Conservation (phyloP, 805 yeast genomes). For the Wickerhamiella musiphila region DNA sequence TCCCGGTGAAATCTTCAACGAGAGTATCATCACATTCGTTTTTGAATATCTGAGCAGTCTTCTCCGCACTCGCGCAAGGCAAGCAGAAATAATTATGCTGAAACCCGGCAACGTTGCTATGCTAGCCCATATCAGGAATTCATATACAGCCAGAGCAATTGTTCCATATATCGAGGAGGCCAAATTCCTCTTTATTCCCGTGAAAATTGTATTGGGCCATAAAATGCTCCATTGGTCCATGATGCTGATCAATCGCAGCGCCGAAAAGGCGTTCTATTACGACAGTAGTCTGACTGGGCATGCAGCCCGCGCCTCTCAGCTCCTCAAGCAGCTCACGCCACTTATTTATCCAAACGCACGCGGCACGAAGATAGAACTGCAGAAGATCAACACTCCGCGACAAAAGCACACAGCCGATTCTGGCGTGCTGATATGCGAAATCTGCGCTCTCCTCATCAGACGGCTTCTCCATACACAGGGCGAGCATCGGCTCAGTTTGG, state of each 20-base stretch:
- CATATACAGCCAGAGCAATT: no score
- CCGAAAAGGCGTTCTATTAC: conserved; percentile 3
- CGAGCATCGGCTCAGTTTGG: conserved; percentile 17
- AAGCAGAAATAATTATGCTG: neutral
- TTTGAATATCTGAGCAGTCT: conserved; percentile 36
- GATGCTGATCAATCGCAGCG: conserved; percentile 2
- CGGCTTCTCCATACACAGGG: conserved; percentile 11
- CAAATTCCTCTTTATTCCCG: conserved; percentile 61
- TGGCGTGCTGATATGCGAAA: conserved; percentile 26
- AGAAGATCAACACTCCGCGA: conserved; percentile 27
- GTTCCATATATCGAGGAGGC: no score
- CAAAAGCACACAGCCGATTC: conserved; percentile 34
- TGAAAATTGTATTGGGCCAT: no score
- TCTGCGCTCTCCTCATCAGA: conserved; percentile 16
- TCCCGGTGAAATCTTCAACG: conserved; percentile 61
- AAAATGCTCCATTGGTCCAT: conserved; percentile 22
- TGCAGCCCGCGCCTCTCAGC: neutral
- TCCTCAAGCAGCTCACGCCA: neutral
- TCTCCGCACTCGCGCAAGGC: neutral
- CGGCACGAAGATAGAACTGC: no score
- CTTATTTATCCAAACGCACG: no score
- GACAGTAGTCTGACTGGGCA: neutral
- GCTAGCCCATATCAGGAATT: neutral
- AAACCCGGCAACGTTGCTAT: neutral
- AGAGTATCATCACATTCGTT: conserved; percentile 45